Conservation (phyloP, 805 yeast genomes). For the Zygotorulaspora sp. region DNA sequence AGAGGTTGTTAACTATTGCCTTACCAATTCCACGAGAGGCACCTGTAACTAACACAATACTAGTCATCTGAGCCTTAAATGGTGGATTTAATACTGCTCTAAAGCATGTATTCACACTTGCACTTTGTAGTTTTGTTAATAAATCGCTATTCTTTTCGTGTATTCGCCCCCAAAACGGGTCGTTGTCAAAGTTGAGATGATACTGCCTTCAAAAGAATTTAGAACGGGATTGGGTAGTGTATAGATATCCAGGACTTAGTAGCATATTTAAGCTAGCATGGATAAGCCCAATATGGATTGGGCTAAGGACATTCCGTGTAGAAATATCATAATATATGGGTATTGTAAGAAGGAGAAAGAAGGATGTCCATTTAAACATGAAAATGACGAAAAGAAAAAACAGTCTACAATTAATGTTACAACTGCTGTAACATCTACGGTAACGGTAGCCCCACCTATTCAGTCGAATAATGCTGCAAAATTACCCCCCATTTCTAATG, state of each 20-base stretch:
- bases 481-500: conserved; percentile 13
- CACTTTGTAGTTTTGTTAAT: neutral
- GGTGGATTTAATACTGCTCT: too few species aligned
- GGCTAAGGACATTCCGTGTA: conserved; percentile 76
- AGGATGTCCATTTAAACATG: conserved; percentile 81
- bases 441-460: conserved; percentile 2
- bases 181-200: conserved; percentile 1
- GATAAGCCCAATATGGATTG: conserved; percentile 37
- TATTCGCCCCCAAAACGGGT: neutral
- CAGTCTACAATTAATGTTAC: conserved; percentile 6
- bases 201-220: too few species aligned
- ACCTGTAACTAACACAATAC: conserved; percentile 51
- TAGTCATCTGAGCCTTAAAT: too few species aligned
- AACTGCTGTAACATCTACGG: conserved; percentile 11
- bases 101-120: neutral
- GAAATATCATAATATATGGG: conserved; percentile 81
- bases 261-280: conserved; percentile 14
- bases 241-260: too few species aligned
- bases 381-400: conserved; percentile 31
- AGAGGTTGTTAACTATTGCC: conserved; percentile 56
- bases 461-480: neutral
- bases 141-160: neutral
- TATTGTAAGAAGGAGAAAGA: conserved; percentile 82
- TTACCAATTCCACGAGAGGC: conserved; percentile 77
- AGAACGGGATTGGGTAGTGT: neutral